A percentile compares a stretch with the other conserved stretches of the same genome.
Conservation (phyloP, 139 green algal species). For the Axilococcus clingmanii region DNA sequence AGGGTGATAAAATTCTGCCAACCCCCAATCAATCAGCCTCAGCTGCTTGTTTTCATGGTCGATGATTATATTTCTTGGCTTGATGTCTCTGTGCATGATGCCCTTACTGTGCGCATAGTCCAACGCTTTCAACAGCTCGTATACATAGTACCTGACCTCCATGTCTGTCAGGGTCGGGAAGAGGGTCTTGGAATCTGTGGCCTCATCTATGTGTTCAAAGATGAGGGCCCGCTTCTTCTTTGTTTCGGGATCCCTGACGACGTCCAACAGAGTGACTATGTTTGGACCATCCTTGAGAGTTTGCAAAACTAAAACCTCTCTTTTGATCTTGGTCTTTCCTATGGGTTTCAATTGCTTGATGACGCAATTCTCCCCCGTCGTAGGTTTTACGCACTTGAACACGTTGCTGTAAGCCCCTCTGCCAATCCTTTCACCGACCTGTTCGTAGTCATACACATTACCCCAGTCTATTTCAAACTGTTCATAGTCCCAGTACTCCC, state of each 20-base stretch:
- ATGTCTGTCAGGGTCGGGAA: slow-evolving; percentile 94
- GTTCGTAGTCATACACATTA: slow-evolving; percentile 90
- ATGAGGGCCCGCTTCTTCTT: slow-evolving; percentile 92
- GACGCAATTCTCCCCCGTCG: slow-evolving; percentile 70
- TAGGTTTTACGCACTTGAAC: slow-evolving; percentile 87
- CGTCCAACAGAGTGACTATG: slow-evolving; percentile 93
- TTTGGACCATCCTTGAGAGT: slow-evolving; percentile 90
- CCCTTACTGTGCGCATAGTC: slow-evolving; percentile 88
- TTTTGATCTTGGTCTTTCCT: slow-evolving; percentile 95
- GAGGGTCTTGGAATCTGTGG: slow-evolving; percentile 82
- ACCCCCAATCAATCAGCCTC: slow-evolving; percentile 96
- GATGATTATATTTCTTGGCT: slow-evolving; percentile 95
- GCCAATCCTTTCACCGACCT: slow-evolving; percentile 88
- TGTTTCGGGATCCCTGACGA: slow-evolving; percentile 82
- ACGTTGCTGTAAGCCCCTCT: slow-evolving; percentile 98
- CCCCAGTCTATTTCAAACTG: slow-evolving; percentile 68
- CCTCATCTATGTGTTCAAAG: slow-evolving; percentile 97
- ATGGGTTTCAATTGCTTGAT: slow-evolving; percentile 98
- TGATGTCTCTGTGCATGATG: slow-evolving; percentile 83
- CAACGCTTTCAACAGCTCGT: slow-evolving; percentile 89
- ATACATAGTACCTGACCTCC: slow-evolving; percentile 98
- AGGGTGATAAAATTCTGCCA: slow-evolving; percentile 98
- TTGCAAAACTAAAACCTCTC: slow-evolving; percentile 97
- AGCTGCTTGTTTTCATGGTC: slow-evolving; percentile 86
- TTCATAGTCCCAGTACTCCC: slow-evolving; percentile 95